These are phyloP conservation scores for Pichia sp. DNA, from an alignment of 1,139 yeast genomes.

Conservation along the genomic window DNA sequence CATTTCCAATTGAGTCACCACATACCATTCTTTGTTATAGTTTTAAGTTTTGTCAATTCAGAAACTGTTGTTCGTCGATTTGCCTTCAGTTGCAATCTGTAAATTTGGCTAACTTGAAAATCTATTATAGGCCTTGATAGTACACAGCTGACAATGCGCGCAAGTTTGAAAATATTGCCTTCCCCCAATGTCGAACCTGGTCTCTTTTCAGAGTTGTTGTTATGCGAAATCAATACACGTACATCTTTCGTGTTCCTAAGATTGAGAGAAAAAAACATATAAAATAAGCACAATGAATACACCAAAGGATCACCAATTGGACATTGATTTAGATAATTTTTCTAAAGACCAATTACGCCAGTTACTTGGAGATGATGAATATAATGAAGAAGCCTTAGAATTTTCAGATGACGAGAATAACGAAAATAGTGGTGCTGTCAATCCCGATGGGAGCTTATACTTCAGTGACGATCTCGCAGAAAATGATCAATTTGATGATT, in stretches of 20 bases:
- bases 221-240: no score
- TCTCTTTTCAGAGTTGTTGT: no score
- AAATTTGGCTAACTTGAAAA: no score
- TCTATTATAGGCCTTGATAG: no score
- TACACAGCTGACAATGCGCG: no score
- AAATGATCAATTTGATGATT: constrained; percentile 12
- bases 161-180: neutral
- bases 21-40: no score
- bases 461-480: constrained; percentile 30
- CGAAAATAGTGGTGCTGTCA: constrained; percentile 10
- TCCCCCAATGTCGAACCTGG: neutral
- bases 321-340: constrained; percentile 20
- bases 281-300: constrained; percentile 1
- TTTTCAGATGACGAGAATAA: constrained; percentile 23
- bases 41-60: no score
- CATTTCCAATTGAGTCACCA: no score
- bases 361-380: constrained; percentile 30
- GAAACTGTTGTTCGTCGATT: no score
- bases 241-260: no score
- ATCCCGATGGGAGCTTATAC: constrained; percentile 14
- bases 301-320: constrained; percentile 2
- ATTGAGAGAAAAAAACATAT: neutral
- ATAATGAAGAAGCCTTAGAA: constrained; percentile 28
- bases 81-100: no score
- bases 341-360: constrained; percentile 26